Evolutionary conservation across 2,329 filamentous ascomycete species (phyloP), one percentile per base, ranked within the genome.

Genomic region (Aspergillus sojae): DNA sequence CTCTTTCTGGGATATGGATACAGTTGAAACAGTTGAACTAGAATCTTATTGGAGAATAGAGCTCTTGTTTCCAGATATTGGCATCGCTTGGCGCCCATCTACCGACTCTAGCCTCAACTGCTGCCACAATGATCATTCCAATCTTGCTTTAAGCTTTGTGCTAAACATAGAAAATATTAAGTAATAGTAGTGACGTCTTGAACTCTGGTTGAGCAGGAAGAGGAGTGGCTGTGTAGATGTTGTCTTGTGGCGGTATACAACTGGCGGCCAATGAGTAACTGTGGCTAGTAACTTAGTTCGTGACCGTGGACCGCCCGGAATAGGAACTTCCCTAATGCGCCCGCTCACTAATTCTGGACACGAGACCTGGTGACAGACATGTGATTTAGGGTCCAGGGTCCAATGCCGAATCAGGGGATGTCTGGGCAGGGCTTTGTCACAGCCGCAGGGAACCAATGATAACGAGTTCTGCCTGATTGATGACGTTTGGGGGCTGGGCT

Each of bases 351-450:
- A 41, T 41, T n/a, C 16, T 14, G 43, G 43, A 23, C 43, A 46
- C 43, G 43, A 21, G 43, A 46, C 19, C 43, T 21, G 10, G 2
- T 23, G 43, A 46, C 43, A 23, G 28, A 14, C 50, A 53, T 53
- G 50, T 53, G 50, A 53, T 53, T 32, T 19, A 26, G 32, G 52
- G 9, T 39, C 32, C 19, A 36, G 32, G 52, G 16, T 39, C 32
- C 28, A 36, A 21, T 54, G n/a, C 16, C 21, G 32, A 55, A 55
- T 55, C 52, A 55, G 52, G 52, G 21, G 32, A 39, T 39, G 32
- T 26, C 52, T 39, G n/a, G 52, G 32, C 52, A 55, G 11, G 52
- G 32, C 52, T 55, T 55, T 26, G 52, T 39, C 52, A 55, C 11
- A 21, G 21, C 4, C 2, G 11, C 21, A 23, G 14, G 12, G 32